Conservation (phyloP, 2,329 filamentous ascomycete species). For the Penicillium sclerotigenum region DNA sequence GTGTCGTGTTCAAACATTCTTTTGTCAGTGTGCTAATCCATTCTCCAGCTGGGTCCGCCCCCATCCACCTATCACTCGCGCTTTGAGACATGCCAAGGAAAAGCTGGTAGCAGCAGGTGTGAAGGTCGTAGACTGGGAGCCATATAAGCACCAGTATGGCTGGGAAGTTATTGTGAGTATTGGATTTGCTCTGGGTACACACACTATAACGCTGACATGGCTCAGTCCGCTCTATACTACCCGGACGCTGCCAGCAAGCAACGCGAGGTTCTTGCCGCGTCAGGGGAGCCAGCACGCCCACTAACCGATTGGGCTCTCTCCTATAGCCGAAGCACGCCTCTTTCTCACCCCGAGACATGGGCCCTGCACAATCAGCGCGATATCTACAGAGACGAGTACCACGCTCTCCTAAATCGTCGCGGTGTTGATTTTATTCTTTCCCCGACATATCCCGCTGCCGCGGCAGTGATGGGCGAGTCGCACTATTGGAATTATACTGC, state of each 20-base stretch:
- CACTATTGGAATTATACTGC: constrained; percentile 39
- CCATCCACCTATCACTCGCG: constrained; percentile 51
- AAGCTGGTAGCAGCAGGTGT: constrained; percentile 45
- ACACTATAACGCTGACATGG: constrained; percentile 27
- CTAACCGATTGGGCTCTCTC: constrained; percentile 44
- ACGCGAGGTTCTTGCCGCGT: constrained; percentile 33
- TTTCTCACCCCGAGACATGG: constrained; percentile 31
- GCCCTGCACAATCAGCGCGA: constrained; percentile 28
- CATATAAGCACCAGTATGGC: constrained; percentile 33
- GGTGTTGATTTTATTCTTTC: constrained; percentile 35
- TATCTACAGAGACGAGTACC: constrained; percentile 31
- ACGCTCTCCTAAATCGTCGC: constrained; percentile 28
- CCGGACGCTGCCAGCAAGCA: constrained; percentile 43
- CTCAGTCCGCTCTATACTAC: constrained; percentile 46
- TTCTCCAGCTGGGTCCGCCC: constrained; percentile 54
- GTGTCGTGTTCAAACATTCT: background rate
- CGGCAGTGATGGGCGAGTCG: constrained; percentile 32
- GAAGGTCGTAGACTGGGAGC: constrained; percentile 39
- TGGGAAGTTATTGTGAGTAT: constrained; percentile 36
- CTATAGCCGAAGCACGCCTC: constrained; percentile 21
- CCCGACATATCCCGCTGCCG: constrained; percentile 28
- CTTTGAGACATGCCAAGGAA: constrained; percentile 19
- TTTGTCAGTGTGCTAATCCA: background rate
- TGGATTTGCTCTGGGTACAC: background rate
- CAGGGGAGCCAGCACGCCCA: constrained; percentile 46